phyloP scores from a whole-genome alignment of 2,329 filamentous ascomycete species.

The Pseudogymnoascus sp. region DNA sequence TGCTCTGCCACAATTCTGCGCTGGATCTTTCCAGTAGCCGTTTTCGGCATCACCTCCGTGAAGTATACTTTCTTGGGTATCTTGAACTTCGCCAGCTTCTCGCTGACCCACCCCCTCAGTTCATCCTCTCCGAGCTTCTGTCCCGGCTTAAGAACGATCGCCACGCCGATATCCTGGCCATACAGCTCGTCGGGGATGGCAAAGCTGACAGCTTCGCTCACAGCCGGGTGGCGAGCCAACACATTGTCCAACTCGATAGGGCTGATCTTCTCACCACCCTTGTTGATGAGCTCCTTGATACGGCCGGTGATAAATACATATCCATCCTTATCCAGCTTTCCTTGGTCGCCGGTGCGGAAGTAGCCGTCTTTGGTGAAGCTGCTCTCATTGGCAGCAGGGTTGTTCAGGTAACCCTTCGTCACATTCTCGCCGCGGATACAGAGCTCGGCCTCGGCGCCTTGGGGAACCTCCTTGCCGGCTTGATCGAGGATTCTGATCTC shows the following conservation, averaged over 20 bases:
- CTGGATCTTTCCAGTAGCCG: constrained; percentile 86
- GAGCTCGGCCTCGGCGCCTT: constrained; percentile 69
- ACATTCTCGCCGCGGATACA: constrained; percentile 77
- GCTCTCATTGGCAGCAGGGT: constrained; percentile 62
- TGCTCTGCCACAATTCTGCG: constrained; percentile 75
- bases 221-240: constrained; percentile 60
- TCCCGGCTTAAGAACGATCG: constrained; percentile 63
- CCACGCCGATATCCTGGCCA: constrained; percentile 72
- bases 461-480: constrained; percentile 56
- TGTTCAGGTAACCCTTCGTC: constrained; percentile 79
- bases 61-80: constrained; percentile 80
- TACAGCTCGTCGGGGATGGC: constrained; percentile 75
- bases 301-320: constrained; percentile 83
- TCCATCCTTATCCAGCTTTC: constrained; percentile 68
- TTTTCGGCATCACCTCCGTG: constrained; percentile 78
- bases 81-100: constrained; percentile 74
- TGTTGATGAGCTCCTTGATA: constrained; percentile 90
- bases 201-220: constrained; percentile 75
- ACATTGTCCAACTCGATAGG: constrained; percentile 84
- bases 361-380: constrained; percentile 69
- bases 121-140: constrained; percentile 47
- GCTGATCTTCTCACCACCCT: constrained; percentile 82
- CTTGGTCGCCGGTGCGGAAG: constrained; percentile 84
- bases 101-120: constrained; percentile 58
- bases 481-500: constrained; percentile 70